A percentile compares a stretch with the other conserved stretches of the same genome.
phyloP scores from a whole-genome alignment of 2,329 filamentous ascomycete species.

The Fusarium zealandicum region DNA sequence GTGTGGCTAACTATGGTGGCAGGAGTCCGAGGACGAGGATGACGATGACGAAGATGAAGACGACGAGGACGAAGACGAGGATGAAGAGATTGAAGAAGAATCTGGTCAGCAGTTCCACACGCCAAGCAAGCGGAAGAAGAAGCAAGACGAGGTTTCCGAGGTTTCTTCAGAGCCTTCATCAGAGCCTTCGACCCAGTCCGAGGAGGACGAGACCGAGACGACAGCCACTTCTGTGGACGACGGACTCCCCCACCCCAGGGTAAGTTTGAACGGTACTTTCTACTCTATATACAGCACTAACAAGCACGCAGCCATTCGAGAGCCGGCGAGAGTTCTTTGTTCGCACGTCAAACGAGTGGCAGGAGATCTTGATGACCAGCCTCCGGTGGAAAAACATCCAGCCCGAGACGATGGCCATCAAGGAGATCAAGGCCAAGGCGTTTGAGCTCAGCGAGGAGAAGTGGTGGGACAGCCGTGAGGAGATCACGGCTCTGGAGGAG shows the following conservation, averaged over 20 bases:
- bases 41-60: conserved; percentile 69
- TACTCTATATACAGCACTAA: neutral
- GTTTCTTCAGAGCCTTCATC: conserved; percentile 46
- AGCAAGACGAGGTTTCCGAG: conserved; percentile 53
- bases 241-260: conserved; percentile 73
- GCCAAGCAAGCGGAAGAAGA: conserved; percentile 65
- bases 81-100: conserved; percentile 60
- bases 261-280: conserved; percentile 43
- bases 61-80: conserved; percentile 62
- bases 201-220: conserved; percentile 58
- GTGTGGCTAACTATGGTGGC: conserved; percentile 29
- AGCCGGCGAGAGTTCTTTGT: conserved; percentile 90
- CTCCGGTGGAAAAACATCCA: conserved; percentile 72
- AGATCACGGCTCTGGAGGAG: conserved; percentile 89
- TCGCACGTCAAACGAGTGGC: conserved; percentile 88
- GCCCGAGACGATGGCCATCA: conserved; percentile 74
- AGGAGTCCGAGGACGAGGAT: conserved; percentile 67
- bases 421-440: conserved; percentile 90
- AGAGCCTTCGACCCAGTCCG: conserved; percentile 40
- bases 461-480: conserved; percentile 98
- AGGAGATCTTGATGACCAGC: conserved; percentile 81
- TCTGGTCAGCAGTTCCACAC: conserved; percentile 55
- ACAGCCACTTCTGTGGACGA: conserved; percentile 69
- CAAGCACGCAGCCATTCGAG: conserved; percentile 78
- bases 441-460: conserved; percentile 94